phyloP scores from a whole-genome alignment of 2,329 filamentous ascomycete genomes.

The Exophiala spinifera region DNA sequence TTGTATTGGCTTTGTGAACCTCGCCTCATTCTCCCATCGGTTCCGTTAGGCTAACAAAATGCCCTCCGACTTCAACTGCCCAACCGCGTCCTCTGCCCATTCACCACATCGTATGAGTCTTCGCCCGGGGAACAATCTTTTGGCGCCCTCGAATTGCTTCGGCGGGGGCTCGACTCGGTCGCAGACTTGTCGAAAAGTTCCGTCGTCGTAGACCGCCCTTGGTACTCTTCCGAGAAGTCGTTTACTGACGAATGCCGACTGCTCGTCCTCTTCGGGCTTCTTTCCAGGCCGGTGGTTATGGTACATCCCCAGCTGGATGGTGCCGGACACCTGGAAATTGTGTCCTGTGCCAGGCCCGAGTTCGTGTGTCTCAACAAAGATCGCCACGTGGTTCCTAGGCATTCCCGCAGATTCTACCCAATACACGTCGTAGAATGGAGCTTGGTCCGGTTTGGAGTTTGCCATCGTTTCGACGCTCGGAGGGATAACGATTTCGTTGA shows the following conservation, averaged over 20 bases:
- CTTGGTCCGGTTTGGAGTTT: too few relatives aligned
- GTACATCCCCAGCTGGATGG: slow-evolving; percentile 14
- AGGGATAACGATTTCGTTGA: too few relatives aligned
- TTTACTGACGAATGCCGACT: slow-evolving; percentile 12
- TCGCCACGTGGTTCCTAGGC: slow-evolving; percentile 13
- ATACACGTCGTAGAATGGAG: slow-evolving; percentile 16
- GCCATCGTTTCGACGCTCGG: too few relatives aligned
- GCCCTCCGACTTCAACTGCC: slow-evolving; percentile 4
- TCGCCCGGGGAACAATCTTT: slow-evolving; percentile 9
- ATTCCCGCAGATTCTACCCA: slow-evolving; percentile 15
- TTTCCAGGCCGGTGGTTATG: slow-evolving; percentile 13
- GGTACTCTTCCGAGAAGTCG: slow-evolving; percentile 9
- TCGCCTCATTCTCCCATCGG: too few relatives aligned
- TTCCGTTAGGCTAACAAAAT: neutral
- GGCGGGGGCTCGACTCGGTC: slow-evolving; percentile 8
- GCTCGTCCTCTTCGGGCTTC: slow-evolving; percentile 15
- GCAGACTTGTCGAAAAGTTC: slow-evolving; percentile 15
- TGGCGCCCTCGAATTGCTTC: slow-evolving; percentile 10
- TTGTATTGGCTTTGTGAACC: too few relatives aligned
- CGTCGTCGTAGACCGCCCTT: slow-evolving; percentile 10
- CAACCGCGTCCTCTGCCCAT: slow-evolving; percentile 11
- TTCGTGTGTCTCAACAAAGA: slow-evolving; percentile 17
- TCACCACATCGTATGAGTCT: slow-evolving; percentile 9
- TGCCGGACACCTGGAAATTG: slow-evolving; percentile 16
- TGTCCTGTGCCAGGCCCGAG: slow-evolving; percentile 10